phyloP scores from a whole-genome alignment of 2,329 filamentous ascomycete genomes.

The Ophiocordyceps sinensis region DNA sequence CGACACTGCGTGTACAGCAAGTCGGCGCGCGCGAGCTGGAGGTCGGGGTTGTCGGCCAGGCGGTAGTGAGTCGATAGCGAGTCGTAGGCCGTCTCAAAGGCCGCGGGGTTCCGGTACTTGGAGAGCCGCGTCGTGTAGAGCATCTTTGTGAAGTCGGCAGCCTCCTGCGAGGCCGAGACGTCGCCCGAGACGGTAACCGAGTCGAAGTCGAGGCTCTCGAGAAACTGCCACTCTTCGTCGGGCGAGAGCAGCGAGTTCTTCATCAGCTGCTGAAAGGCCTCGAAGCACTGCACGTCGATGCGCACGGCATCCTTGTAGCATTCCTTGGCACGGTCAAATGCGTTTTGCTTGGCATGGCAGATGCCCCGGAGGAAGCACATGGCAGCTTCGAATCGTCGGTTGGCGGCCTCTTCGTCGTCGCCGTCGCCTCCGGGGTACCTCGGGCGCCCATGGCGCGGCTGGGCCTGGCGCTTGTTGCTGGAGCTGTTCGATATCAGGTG shows the following conservation, averaged over 20 bases:
- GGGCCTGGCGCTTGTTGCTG: conserved; percentile 23
- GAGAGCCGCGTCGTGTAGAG: conserved; percentile 91
- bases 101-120: conserved; percentile 79
- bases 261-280: conserved; percentile 96
- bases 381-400: conserved; percentile 78
- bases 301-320: conserved; percentile 96
- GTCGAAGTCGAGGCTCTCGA: conserved; percentile 83
- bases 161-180: conserved; percentile 60
- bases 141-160: conserved; percentile 86
- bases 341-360: conserved; percentile 93
- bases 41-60: conserved; percentile 71
- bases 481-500: conserved; percentile 56
- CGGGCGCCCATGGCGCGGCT: conserved; percentile 16
- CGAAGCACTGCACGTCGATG: conserved; percentile 96
- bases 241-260: conserved; percentile 86
- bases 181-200: conserved; percentile 55
- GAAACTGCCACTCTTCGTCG: conserved; percentile 77
- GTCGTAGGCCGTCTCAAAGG: conserved; percentile 76
- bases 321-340: conserved; percentile 91
- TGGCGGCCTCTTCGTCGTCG: conserved; percentile 53
- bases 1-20: conserved; percentile 89
- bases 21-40: conserved; percentile 79
- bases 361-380: conserved; percentile 94
- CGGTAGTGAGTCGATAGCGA: conserved; percentile 90
- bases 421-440: conserved; percentile 19